Conservation (phyloP, 495 filamentous ascomycete species). For the Platismatia glauca region DNA sequence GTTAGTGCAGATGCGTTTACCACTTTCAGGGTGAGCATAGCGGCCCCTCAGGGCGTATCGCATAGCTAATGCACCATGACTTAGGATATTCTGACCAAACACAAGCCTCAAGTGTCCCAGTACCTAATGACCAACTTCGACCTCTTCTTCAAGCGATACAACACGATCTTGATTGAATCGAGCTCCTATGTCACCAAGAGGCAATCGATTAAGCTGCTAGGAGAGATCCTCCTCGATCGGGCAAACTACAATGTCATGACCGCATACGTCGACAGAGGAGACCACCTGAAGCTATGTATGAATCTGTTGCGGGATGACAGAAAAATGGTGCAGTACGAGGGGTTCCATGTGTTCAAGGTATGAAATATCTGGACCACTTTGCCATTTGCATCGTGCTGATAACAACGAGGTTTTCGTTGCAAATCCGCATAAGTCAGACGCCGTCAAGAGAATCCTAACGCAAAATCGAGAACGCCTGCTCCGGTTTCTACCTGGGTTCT, state of each 20-base stretch:
- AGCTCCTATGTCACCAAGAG: conserved; percentile 96
- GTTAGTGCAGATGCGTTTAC: conserved; percentile 95
- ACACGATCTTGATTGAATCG: conserved; percentile 76
- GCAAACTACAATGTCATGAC: conserved; percentile 99
- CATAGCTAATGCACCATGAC: conserved; percentile 7
- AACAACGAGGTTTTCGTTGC: conserved; percentile 77
- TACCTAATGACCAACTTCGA: conserved; percentile 85
- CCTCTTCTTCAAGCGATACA: conserved; percentile 85
- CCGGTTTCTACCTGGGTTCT: conserved; percentile 78
- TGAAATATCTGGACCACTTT: neutral
- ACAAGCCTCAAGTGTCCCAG: conserved; percentile 77
- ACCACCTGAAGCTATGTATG: conserved; percentile 97
- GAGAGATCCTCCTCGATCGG: conserved; percentile 87
- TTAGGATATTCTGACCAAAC: conserved; percentile 86
- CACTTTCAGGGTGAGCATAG: conserved; percentile 70
- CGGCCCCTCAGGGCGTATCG: neutral
- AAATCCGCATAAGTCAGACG: conserved; percentile 88
- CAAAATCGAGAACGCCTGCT: conserved; percentile 90
- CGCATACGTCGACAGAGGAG: conserved; percentile 84
- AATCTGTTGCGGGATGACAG: conserved; percentile 87
- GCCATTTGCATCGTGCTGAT: neutral
- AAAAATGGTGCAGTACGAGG: conserved; percentile 98
- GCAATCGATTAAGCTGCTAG: conserved; percentile 94
- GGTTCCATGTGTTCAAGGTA: conserved; percentile 98
- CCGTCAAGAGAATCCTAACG: conserved; percentile 87